Conservation (phyloP, 2,329 filamentous ascomycete species). For the Colletotrichum gigasporum region DNA sequence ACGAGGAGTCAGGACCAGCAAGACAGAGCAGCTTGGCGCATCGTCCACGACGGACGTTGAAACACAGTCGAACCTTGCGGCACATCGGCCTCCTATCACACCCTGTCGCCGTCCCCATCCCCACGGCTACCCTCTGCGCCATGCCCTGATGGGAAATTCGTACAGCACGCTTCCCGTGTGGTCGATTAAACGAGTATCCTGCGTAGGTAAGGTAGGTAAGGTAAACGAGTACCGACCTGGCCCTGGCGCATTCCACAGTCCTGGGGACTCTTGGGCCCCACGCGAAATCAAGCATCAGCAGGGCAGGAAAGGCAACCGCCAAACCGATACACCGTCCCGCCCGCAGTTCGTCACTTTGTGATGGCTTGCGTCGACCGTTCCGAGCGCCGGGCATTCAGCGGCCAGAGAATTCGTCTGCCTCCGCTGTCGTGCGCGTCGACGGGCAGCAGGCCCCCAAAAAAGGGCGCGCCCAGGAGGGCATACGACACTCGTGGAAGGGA, state of each 20-base stretch:
- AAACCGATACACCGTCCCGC: conserved; percentile 17
- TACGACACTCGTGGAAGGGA: no score
- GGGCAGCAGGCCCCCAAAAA: background rate
- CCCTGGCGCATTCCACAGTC: background rate
- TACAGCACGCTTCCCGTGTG: conserved; percentile 6
- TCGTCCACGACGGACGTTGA: conserved; percentile 11
- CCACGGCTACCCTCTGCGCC: background rate
- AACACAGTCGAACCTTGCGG: conserved; percentile 3
- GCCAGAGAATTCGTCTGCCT: conserved; percentile 29
- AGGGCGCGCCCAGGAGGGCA: background rate
- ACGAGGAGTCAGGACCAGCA: no score
- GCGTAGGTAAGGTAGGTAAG: no score
- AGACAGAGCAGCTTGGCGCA: conserved; percentile 1
- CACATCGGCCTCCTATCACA: background rate
- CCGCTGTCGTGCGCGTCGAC: background rate
- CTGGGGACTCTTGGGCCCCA: conserved; percentile 11
- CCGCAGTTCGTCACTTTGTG: background rate
- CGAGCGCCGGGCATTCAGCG: conserved; percentile 1
- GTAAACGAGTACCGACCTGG: conserved; percentile 13
- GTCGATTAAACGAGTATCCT: no score
- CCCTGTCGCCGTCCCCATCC: conserved; percentile 1
- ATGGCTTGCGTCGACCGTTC: conserved; percentile 17
- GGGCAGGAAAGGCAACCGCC: conserved; percentile 13
- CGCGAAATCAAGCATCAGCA: background rate
- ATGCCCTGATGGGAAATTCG: background rate